These are phyloP conservation scores for Hyaloperonospora arabidopsidis DNA, from an alignment of 352 stramenopile species.

Conservation along the genomic window DNA sequence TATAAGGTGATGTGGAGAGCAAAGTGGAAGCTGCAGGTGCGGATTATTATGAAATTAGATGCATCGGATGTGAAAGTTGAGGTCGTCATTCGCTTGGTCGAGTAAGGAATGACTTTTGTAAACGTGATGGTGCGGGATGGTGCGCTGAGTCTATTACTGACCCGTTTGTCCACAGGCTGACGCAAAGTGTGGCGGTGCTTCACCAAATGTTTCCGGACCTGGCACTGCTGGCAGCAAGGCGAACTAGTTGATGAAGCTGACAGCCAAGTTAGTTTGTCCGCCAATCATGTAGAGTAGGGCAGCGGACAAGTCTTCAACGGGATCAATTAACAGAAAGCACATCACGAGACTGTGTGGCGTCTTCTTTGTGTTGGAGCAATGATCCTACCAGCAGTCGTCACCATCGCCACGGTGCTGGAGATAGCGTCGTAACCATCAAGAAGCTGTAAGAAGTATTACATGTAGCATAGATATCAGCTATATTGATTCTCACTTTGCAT, in stretches of 20 bases:
- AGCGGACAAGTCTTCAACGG: constrained; percentile 93
- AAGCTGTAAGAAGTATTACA: background rate
- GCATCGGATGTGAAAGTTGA: constrained; percentile 96
- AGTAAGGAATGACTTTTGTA: constrained; percentile 81
- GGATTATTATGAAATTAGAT: constrained; percentile 97
- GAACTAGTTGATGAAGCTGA: constrained; percentile 98
- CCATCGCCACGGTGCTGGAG: constrained; percentile 51
- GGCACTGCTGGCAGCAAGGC: constrained; percentile 95
- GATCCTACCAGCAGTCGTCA: constrained; percentile 75
- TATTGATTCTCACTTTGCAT: constrained; percentile 10
- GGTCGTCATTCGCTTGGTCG: constrained; percentile 87
- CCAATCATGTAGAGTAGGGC: constrained; percentile 95
- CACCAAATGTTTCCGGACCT: constrained; percentile 99
- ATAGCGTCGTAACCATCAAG: constrained; percentile 1
- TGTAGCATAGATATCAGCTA: constrained; percentile 13
- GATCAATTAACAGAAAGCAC: constrained; percentile 93
- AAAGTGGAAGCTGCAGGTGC: constrained; percentile 96
- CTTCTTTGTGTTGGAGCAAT: constrained; percentile 11
- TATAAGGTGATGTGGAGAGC: constrained; percentile 97
- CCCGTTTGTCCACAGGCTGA: constrained; percentile 92
- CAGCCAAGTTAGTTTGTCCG: constrained; percentile 88
- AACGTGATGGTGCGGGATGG: constrained; percentile 71
- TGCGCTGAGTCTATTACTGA: constrained; percentile 77
- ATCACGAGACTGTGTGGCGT: constrained; percentile 93
- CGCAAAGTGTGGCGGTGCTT: constrained; percentile 94